Conservation (phyloP, 495 filamentous ascomycete genomes). For the Talaromyces nanjingensis region DNA sequence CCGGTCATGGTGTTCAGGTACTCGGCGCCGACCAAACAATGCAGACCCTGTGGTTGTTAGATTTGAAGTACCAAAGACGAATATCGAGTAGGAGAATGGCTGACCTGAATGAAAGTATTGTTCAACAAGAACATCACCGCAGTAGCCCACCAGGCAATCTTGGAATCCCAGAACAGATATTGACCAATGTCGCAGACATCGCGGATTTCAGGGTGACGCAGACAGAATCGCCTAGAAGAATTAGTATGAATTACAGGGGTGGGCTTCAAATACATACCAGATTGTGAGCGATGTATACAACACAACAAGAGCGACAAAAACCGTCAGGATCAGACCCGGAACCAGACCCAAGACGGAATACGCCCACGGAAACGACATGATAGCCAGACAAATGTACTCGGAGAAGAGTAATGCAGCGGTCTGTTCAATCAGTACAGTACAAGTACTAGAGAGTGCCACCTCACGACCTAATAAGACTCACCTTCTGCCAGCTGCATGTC, state of each 20-base stretch:
- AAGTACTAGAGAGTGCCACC: not conserved
- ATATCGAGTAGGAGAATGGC: too few relatives aligned
- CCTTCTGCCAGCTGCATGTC: constrained; percentile 88
- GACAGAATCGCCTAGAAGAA: constrained; percentile 62
- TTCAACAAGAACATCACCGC: constrained; percentile 86
- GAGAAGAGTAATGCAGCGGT: constrained; percentile 82
- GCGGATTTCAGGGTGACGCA: constrained; percentile 77
- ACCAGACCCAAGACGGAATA: constrained; percentile 81
- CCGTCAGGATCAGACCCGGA: constrained; percentile 77
- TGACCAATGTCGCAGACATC: constrained; percentile 91
- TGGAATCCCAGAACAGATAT: constrained; percentile 74
- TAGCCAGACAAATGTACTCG: constrained; percentile 88
- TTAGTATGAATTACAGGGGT: not conserved
- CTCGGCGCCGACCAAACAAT: constrained; percentile 70
- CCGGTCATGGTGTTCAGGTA: constrained; percentile 80
- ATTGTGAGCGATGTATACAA: constrained; percentile 79
- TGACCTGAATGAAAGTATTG: constrained; percentile 72
- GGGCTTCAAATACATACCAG: constrained; percentile 43
- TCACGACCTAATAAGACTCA: constrained; percentile 19
- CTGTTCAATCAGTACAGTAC: constrained; percentile 26
- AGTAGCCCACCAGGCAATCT: constrained; percentile 75
- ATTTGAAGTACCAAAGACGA: too few relatives aligned
- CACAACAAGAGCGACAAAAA: constrained; percentile 65
- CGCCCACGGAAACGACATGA: constrained; percentile 90
- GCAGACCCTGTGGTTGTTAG: constrained; percentile 44